Conservation (phyloP, 163 green algal genomes). For the Smithsoniella earleae region DNA sequence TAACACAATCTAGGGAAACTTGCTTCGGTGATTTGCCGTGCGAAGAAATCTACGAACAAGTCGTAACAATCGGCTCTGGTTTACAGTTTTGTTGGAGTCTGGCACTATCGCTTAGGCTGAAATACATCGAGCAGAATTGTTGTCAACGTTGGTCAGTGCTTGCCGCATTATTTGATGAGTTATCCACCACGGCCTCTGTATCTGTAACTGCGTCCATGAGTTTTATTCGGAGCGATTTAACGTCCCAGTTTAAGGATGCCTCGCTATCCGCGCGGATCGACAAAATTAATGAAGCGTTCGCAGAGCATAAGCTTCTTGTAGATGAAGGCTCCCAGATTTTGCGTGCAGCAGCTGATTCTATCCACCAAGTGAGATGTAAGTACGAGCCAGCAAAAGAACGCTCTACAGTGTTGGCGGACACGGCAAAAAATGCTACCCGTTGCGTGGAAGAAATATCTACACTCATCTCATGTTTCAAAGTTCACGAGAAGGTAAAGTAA, state of each 20-base stretch:
- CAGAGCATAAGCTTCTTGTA: slow-evolving; percentile 9
- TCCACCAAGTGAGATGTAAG: neutral
- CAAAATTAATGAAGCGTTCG: slow-evolving; percentile 4
- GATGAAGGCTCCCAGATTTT: slow-evolving; percentile 23
- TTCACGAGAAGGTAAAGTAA: slow-evolving; percentile 29
- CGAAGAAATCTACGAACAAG: too few relatives aligned
- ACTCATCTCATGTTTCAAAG: slow-evolving; percentile 5
- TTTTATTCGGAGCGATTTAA: too few relatives aligned
- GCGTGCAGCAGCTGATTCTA: slow-evolving; percentile 5
- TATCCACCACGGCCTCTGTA: too few relatives aligned
- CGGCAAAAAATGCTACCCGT: neutral
- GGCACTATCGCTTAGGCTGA: too few relatives aligned
- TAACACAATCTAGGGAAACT: too few relatives aligned
- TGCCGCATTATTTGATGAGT: too few relatives aligned
- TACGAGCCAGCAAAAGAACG: slow-evolving; percentile 12
- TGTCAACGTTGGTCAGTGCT: too few relatives aligned
- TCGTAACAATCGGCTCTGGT: too few relatives aligned
- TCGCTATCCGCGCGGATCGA: slow-evolving; percentile 8
- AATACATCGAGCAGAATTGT: too few relatives aligned
- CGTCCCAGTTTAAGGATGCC: slow-evolving; percentile 9
- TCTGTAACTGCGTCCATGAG: too few relatives aligned
- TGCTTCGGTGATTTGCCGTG: too few relatives aligned
- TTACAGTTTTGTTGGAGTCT: too few relatives aligned
- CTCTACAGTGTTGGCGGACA: neutral
- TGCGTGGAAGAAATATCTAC: slow-evolving; percentile 5